A percentile compares a stretch with the other conserved stretches of the same genome.
Conservation (phyloP, 805 yeast genomes). For the Ogataea pini region DNA sequence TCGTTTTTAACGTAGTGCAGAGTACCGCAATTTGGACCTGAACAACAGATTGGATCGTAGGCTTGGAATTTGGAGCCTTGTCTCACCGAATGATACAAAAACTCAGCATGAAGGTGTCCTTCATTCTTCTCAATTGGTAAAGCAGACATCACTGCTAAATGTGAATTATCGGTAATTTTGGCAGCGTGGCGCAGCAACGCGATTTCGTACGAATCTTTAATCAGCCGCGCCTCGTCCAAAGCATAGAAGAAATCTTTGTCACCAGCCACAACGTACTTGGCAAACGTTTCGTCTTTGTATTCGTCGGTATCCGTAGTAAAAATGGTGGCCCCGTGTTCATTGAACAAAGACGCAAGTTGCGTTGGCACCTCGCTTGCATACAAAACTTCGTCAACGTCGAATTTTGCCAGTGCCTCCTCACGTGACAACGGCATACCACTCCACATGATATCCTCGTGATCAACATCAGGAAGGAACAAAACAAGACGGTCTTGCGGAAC, state of each 20-base stretch:
- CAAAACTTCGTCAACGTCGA: slow-evolving; percentile 80
- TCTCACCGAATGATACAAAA: slow-evolving; percentile 87
- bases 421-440: slow-evolving; percentile 78
- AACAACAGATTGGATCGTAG: slow-evolving; percentile 94
- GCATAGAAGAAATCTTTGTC: slow-evolving; percentile 63
- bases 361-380: slow-evolving; percentile 53
- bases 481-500: slow-evolving; percentile 55
- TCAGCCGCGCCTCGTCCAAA: slow-evolving; percentile 81
- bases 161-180: slow-evolving; percentile 82
- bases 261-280: slow-evolving; percentile 41
- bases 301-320: slow-evolving; percentile 60
- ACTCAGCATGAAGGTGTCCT: slow-evolving; percentile 94
- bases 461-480: slow-evolving; percentile 80
- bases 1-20: slow-evolving; percentile 88
- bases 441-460: slow-evolving; percentile 94
- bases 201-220: slow-evolving; percentile 83
- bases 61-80: slow-evolving; percentile 90
- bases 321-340: slow-evolving; percentile 29
- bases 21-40: slow-evolving; percentile 90
- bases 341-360: slow-evolving; percentile 34
- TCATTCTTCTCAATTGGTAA: slow-evolving; percentile 84
- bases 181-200: slow-evolving; percentile 78
- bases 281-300: slow-evolving; percentile 39
- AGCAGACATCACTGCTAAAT: slow-evolving; percentile 90
- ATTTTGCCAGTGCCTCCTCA: slow-evolving; percentile 63